Conservation (phyloP, 495 filamentous ascomycete genomes). For the Penicillium daleae region DNA sequence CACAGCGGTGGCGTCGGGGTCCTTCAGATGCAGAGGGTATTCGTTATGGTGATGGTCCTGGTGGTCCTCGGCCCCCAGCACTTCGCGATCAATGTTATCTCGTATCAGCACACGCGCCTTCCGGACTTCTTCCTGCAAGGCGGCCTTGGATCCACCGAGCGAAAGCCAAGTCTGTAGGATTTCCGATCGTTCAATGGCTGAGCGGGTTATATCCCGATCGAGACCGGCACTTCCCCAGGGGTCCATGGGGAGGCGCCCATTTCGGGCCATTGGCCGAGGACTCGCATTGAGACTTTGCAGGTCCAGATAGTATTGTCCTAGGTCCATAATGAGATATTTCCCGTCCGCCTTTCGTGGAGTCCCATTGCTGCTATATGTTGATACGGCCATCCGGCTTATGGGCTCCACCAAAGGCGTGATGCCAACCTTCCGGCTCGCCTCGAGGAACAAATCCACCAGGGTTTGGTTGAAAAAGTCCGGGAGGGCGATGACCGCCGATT, state of each 20-base stretch:
- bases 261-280: slow-evolving; percentile 6
- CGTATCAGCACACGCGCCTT: slow-evolving; percentile 12
- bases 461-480: slow-evolving; percentile 13
- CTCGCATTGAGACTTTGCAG: slow-evolving; percentile 9
- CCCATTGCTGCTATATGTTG: slow-evolving; percentile 13
- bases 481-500: slow-evolving; percentile 10
- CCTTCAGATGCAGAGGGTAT: slow-evolving; percentile 11
- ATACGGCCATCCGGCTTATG: slow-evolving; percentile 7
- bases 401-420: slow-evolving; percentile 9
- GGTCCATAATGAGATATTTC: slow-evolving; percentile 12
- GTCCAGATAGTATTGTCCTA: slow-evolving; percentile 10
- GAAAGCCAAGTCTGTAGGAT: slow-evolving; percentile 11
- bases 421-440: slow-evolving; percentile 11
- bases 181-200: slow-evolving; percentile 13
- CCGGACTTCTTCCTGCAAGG: slow-evolving; percentile 9
- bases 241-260: slow-evolving; percentile 12
- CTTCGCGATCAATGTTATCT: slow-evolving; percentile 10
- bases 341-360: slow-evolving; percentile 14
- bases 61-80: slow-evolving; percentile 10
- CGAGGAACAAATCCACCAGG: slow-evolving; percentile 10
- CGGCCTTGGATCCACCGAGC: slow-evolving; percentile 10
- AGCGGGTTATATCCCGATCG: slow-evolving; percentile 13
- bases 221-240: slow-evolving; percentile 11
- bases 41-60: slow-evolving; percentile 14
- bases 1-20: slow-evolving; percentile 9